Evolutionary conservation across 169 alveolate species (phyloP), one percentile per base, ranked within the genome.

Genomic region (Perkinsus chesapeaki): DNA sequence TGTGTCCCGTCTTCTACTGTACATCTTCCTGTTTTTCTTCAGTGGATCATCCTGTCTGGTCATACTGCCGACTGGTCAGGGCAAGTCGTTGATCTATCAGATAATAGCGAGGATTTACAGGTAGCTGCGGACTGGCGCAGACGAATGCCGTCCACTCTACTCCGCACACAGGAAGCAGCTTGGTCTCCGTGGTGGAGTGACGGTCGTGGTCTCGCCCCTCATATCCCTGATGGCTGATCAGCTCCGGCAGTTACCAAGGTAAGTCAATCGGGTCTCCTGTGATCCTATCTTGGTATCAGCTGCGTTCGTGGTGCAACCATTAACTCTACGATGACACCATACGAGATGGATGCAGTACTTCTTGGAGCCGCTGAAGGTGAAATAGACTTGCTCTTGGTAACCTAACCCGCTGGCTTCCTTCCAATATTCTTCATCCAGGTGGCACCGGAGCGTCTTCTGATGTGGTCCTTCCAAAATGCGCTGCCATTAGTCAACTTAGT

Each of bases 221-320:
- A 96, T 98, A 93, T 95, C 98, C 34, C 93, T 98, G 34, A 98
- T 98, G 97, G 96, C 96, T 92, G 99, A 97, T 92, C 96, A 98
- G 94, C 95, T 97, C 12, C 82, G 95, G 39, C 96, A 96, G 93
- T 93, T 98, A 39, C 97, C 97, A 39, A 96, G 95, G 39, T 96
- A 0, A 23, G 82, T 16, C 82, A 20, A 23, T 34, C 82, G 82
- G 3, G 7, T 60, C 31, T 23, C 31, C 31, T 7, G 27, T 16
- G 31, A 23, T 7, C 82, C 82, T 60, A 27, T 34, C 82, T 60
- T n/a, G n/a, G n/a, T n/a, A n/a, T n/a, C 31, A 60, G 82, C 31
- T 60, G 96, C 39, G 94, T 98, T 9, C 95, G 97, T 36, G 99
- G 98, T 27, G 96, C 97, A 0, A 94, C 96, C 3, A 92, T 97